Percentiles rank a stretch among this genome's conserved stretches.
Evolutionary conservation across 805 yeast genomes (phyloP).

Genomic region (Jamesozyma spencerorum): DNA sequence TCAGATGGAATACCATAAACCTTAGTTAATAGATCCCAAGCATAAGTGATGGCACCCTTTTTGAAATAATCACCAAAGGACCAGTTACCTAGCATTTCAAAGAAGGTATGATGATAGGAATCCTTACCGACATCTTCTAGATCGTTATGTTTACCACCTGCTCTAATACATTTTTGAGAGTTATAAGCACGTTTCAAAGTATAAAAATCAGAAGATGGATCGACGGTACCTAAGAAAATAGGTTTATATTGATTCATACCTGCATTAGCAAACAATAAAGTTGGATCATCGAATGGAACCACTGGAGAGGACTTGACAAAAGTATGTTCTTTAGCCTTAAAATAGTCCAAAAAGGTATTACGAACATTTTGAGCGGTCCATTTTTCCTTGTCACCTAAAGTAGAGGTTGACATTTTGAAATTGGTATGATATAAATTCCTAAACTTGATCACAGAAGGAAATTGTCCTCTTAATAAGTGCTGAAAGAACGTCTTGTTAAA

Average conservation of each 20-base stretch:
- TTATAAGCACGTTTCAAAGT: conserved; percentile 80
- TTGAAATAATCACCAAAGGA: conserved; percentile 98
- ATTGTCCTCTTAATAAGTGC: not conserved
- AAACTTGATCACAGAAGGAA: conserved; percentile 1
- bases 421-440: not conserved
- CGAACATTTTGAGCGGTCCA: conserved; percentile 57
- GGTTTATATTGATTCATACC: conserved; percentile 99
- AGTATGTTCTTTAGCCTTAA: conserved; percentile 59
- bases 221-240: conserved; percentile 93
- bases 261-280: conserved; percentile 92
- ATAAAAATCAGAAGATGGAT: conserved; percentile 84
- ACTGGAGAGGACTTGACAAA: conserved; percentile 91
- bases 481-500: conserved; percentile 1
- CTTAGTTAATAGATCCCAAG: conserved; percentile 85
- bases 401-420: conserved; percentile 18
- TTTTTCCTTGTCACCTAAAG: conserved; percentile 30
- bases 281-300: conserved; percentile 96
- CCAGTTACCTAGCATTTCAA: conserved; percentile 99
- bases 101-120: conserved; percentile 96
- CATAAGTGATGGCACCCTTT: conserved; percentile 76
- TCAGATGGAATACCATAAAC: conserved; percentile 72
- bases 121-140: conserved; percentile 97
- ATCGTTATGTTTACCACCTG: conserved; percentile 98
- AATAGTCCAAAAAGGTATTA: conserved; percentile 74
- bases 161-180: conserved; percentile 97